These are phyloP conservation scores for Trypanosoma boissoni DNA, from an alignment of 208 protist genomes.

Conservation along the genomic window DNA sequence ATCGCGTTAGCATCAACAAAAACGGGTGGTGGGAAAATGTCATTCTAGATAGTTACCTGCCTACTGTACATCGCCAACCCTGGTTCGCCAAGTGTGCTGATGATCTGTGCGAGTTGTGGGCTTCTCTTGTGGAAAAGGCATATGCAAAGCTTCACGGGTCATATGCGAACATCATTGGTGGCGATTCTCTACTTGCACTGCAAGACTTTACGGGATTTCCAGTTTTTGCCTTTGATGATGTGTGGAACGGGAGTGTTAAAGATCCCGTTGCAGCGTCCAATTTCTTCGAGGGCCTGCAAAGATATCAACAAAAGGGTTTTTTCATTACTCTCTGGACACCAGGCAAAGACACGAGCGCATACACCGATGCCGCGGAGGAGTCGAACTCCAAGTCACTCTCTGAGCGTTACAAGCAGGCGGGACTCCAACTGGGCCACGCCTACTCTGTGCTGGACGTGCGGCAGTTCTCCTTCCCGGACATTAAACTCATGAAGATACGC, in stretches of 20 bases:
- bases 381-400: not conserved
- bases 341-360: conserved; percentile 26
- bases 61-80: conserved; percentile 29
- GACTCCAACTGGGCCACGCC: conserved; percentile 17
- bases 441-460: conserved; percentile 24
- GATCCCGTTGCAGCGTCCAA: conserved; percentile 7
- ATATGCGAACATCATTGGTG: conserved; percentile 24
- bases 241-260: not conserved
- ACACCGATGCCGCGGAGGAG: conserved; percentile 13
- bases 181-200: conserved; percentile 16
- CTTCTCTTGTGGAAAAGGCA: conserved; percentile 30
- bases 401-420: conserved; percentile 18
- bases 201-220: conserved; percentile 6
- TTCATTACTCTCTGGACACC: conserved; percentile 60
- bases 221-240: not conserved
- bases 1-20: conserved; percentile 53
- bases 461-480: conserved; percentile 12
- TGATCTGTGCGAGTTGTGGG: conserved; percentile 28
- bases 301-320: conserved; percentile 50
- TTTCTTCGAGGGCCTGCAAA: conserved; percentile 45
- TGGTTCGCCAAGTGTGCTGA: conserved; percentile 9
- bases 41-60: conserved; percentile 71
- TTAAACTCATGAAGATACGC: conserved; percentile 14
- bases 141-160: conserved; percentile 36
- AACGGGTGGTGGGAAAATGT: conserved; percentile 64